phyloP scores from a whole-genome alignment of 2,329 filamentous ascomycete species.

The Fusarium sp. region DNA sequence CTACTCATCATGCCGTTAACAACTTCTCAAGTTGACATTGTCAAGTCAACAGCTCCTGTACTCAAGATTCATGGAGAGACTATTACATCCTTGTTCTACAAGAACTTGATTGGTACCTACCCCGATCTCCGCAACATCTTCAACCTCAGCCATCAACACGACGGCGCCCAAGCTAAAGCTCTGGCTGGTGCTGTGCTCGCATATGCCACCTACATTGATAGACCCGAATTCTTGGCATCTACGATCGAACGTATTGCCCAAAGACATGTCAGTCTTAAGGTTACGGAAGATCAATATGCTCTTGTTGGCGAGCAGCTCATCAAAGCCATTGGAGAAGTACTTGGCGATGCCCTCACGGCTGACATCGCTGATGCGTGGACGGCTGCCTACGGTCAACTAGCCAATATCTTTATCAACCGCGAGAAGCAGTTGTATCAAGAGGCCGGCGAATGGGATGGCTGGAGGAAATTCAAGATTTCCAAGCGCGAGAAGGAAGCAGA shows the following conservation, averaged over 20 bases:
- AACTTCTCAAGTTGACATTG: background rate
- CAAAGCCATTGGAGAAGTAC: slow-evolving; percentile 67
- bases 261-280: background rate
- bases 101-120: slow-evolving; percentile 67
- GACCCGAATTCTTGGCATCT: slow-evolving; percentile 33
- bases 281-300: background rate
- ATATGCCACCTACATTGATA: background rate
- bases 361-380: background rate
- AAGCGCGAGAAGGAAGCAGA: slow-evolving; percentile 69
- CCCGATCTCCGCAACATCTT: slow-evolving; percentile 72
- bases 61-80: slow-evolving; percentile 63
- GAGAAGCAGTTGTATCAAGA: slow-evolving; percentile 68
- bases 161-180: slow-evolving; percentile 36
- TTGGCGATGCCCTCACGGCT: slow-evolving; percentile 68
- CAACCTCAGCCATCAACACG: slow-evolving; percentile 54
- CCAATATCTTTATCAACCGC: slow-evolving; percentile 61
- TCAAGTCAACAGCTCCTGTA: slow-evolving; percentile 1
- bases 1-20: background rate
- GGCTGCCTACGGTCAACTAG: background rate
- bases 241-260: slow-evolving; percentile 52
- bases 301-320: slow-evolving; percentile 57
- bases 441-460: slow-evolving; percentile 64
- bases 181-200: slow-evolving; percentile 57
- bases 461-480: slow-evolving; percentile 69
- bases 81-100: slow-evolving; percentile 74